Percentiles rank a stretch among this genome's conserved stretches.
These are phyloP conservation scores for Arthrobotrys pseudoclavata DNA, from an alignment of 2,329 filamentous ascomycete species.

Conservation along the genomic window DNA sequence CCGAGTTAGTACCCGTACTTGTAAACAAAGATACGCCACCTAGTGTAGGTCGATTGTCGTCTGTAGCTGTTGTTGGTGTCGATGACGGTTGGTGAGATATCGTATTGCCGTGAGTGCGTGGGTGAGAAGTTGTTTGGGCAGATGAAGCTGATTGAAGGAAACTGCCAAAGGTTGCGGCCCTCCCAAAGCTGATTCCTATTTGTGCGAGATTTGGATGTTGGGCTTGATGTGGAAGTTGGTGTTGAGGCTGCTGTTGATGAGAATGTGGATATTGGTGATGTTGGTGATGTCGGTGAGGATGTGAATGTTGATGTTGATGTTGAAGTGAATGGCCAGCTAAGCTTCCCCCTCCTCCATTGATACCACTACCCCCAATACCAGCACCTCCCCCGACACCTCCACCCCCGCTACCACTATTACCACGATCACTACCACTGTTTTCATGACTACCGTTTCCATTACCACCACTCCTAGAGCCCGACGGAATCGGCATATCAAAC, in stretches of 20 bases:
- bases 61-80: conserved; percentile 22
- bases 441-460: neutral
- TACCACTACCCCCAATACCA: neutral
- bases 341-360: neutral
- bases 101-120: conserved; percentile 7
- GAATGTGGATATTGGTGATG: neutral
- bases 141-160: conserved; percentile 38
- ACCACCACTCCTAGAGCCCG: neutral
- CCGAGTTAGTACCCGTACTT: conserved; percentile 17
- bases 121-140: neutral
- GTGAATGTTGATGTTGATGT: neutral
- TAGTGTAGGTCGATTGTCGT: conserved; percentile 25
- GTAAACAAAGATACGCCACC: conserved; percentile 26
- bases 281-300: neutral
- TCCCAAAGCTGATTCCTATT: conserved; percentile 43
- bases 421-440: neutral
- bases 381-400: neutral
- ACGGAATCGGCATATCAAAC: conserved; percentile 40
- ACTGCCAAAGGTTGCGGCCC: conserved; percentile 41
- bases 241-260: neutral
- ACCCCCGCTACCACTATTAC: neutral
- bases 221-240: neutral
- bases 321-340: neutral
- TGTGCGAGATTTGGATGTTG: conserved; percentile 43
- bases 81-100: conserved; percentile 11